Conservation (phyloP, 1,139 yeast genomes). For the Zygoascus meyerae region DNA sequence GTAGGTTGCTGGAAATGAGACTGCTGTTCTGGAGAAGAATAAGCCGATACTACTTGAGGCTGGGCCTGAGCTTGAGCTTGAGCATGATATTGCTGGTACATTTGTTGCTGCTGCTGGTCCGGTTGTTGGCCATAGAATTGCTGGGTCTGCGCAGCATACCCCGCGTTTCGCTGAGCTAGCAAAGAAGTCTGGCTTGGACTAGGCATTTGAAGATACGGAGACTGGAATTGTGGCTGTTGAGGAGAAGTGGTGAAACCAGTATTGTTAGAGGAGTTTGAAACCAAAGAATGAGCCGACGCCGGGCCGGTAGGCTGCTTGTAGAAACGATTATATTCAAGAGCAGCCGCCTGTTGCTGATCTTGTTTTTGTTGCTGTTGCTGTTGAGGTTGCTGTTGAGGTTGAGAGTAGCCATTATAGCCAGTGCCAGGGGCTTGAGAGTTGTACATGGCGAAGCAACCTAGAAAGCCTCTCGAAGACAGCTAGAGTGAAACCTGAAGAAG, state of each 20-base stretch:
- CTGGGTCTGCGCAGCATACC: slow-evolving; percentile 16
- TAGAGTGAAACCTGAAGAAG: background rate
- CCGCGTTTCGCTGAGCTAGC: slow-evolving; percentile 20
- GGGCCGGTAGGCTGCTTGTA: slow-evolving; percentile 21
- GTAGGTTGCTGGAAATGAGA: background rate
- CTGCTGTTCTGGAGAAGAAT: background rate
- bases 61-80: background rate
- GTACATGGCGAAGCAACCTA: too few relatives aligned
- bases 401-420: background rate
- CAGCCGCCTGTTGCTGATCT: too few relatives aligned
- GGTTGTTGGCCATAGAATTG: slow-evolving; percentile 17
- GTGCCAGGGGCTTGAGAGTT: slow-evolving; percentile 2
- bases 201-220: slow-evolving; percentile 26
- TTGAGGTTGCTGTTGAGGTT: slow-evolving; percentile 2
- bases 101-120: slow-evolving; percentile 14
- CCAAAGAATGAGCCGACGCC: slow-evolving; percentile 20
- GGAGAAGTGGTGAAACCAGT: slow-evolving; percentile 9
- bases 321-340: slow-evolving; percentile 15
- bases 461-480: background rate
- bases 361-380: slow-evolving; percentile 11
- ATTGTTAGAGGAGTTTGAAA: slow-evolving; percentile 18
- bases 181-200: slow-evolving; percentile 26
- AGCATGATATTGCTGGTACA: slow-evolving; percentile 16
- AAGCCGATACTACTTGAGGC: background rate
- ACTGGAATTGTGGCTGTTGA: slow-evolving; percentile 13